Evolutionary conservation across 768 basidiomycete species (phyloP).

Genomic region (Suillus subalutaceus): DNA sequence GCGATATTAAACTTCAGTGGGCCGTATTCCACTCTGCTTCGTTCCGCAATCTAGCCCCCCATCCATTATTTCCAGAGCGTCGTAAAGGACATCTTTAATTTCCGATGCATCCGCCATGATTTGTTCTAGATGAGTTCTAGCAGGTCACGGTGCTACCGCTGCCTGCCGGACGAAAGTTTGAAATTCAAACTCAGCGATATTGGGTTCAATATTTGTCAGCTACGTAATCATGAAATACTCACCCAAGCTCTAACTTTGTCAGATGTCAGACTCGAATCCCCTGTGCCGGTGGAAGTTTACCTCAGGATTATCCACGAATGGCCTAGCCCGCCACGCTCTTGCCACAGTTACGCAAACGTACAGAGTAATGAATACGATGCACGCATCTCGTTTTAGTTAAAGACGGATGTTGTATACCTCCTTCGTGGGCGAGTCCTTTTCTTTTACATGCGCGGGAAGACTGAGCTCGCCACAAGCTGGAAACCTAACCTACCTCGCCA

Average conservation of each 20-base stretch:
- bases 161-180: neutral
- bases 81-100: conserved; percentile 55
- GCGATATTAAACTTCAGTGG: conserved; percentile 56
- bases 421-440: neutral
- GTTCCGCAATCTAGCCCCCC: conserved; percentile 44
- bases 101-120: neutral
- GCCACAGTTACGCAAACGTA: neutral
- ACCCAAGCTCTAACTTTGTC: neutral
- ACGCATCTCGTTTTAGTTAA: neutral
- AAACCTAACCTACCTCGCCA: neutral
- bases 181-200: conserved; percentile 3
- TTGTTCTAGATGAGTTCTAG: neutral
- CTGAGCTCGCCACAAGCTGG: too few species aligned
- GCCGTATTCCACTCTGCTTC: conserved; percentile 54
- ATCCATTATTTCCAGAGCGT: conserved; percentile 55
- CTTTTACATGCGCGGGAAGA: neutral
- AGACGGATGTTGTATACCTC: neutral
- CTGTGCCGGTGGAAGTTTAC: neutral
- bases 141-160: too few species aligned
- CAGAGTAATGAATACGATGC: too few species aligned
- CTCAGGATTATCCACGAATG: neutral
- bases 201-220: neutral
- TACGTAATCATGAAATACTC: too few species aligned
- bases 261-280: neutral
- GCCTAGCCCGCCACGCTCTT: neutral